Conservation (phyloP, 2,329 filamentous ascomycete species). For the Fusarium domesticum region DNA sequence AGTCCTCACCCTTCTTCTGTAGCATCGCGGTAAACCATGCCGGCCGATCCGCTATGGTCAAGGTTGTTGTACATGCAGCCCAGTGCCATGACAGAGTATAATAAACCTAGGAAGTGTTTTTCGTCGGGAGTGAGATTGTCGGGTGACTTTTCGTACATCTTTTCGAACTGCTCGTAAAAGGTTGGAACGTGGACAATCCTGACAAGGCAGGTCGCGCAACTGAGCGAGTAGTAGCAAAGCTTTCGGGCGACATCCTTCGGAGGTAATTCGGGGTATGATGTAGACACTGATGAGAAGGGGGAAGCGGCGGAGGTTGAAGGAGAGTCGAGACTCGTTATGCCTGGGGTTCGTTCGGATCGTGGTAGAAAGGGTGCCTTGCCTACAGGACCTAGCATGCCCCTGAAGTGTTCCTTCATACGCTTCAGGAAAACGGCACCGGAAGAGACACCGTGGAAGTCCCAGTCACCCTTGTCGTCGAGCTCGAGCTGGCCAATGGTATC, state of each 20-base stretch:
- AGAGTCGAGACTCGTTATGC: slow-evolving; percentile 63
- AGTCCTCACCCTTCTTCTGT: slow-evolving; percentile 54
- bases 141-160: slow-evolving; percentile 68
- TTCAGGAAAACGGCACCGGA: slow-evolving; percentile 87
- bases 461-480: slow-evolving; percentile 84
- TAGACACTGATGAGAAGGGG: slow-evolving; percentile 49
- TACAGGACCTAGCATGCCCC: slow-evolving; percentile 67
- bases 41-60: slow-evolving; percentile 50
- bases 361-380: slow-evolving; percentile 59
- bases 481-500: slow-evolving; percentile 88
- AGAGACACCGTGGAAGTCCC: slow-evolving; percentile 93
- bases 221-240: slow-evolving; percentile 55
- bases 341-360: slow-evolving; percentile 46
- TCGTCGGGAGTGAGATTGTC: slow-evolving; percentile 63
- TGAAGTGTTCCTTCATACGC: slow-evolving; percentile 84
- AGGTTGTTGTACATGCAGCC: slow-evolving; percentile 68
- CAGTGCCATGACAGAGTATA: slow-evolving; percentile 68
- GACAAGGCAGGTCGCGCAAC: slow-evolving; percentile 56
- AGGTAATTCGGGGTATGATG: slow-evolving; percentile 66
- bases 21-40: slow-evolving; percentile 47
- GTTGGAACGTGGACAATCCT: slow-evolving; percentile 77
- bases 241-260: slow-evolving; percentile 53
- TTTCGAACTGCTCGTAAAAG: slow-evolving; percentile 75
- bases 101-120: slow-evolving; percentile 64
- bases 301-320: slow-evolving; percentile 64